phyloP scores from a whole-genome alignment of 2,329 filamentous ascomycete species.

The Nemania abortiva region DNA sequence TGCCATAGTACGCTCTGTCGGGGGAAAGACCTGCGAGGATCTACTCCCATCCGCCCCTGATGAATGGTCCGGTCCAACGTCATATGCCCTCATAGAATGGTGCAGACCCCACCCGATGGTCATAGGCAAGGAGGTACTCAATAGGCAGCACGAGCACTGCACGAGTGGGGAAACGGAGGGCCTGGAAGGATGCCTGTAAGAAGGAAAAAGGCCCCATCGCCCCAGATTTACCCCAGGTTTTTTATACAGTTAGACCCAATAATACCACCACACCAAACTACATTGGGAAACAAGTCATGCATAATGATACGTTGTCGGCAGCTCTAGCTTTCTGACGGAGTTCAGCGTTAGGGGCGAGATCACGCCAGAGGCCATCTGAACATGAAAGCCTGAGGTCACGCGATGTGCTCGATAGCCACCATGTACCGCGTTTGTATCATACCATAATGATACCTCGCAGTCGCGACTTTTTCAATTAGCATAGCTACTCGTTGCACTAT shows the following conservation, averaged over 20 bases:
- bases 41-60: slow-evolving; percentile 21
- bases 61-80: slow-evolving; percentile 31
- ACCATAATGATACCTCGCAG: background rate
- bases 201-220: slow-evolving; percentile 32
- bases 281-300: slow-evolving; percentile 39
- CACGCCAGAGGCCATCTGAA: slow-evolving; percentile 45
- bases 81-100: slow-evolving; percentile 26
- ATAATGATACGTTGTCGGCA: slow-evolving; percentile 38
- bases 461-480: slow-evolving; percentile 7
- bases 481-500: slow-evolving; percentile 15
- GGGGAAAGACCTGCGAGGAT: slow-evolving; percentile 23
- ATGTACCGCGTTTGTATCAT: slow-evolving; percentile 42
- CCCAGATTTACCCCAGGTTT: slow-evolving; percentile 47
- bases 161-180: background rate
- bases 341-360: slow-evolving; percentile 32
- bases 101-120: background rate
- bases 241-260: slow-evolving; percentile 19
- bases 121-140: background rate
- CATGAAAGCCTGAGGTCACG: slow-evolving; percentile 45
- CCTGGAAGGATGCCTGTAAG: slow-evolving; percentile 8
- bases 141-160: background rate
- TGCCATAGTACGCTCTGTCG: background rate
- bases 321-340: slow-evolving; percentile 29
- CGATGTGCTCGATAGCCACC: slow-evolving; percentile 39
- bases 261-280: slow-evolving; percentile 31